These are phyloP conservation scores for Dysphania ambrosioides DNA, from an alignment of 148 eudicot genomes.

Conservation along the genomic window DNA sequence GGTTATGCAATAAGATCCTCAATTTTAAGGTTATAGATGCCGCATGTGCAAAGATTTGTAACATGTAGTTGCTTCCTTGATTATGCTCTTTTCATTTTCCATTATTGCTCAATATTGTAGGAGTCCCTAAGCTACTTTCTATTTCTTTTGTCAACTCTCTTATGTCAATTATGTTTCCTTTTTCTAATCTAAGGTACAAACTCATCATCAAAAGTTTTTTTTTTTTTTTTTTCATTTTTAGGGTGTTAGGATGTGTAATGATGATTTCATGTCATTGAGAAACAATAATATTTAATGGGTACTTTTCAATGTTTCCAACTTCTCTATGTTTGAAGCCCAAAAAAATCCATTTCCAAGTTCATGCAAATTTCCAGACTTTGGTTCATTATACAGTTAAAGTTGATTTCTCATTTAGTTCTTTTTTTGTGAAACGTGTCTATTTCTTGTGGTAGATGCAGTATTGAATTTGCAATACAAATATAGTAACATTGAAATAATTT, in stretches of 20 bases:
- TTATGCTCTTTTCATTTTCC: conserved; percentile 24
- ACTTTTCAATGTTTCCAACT: conserved; percentile 8
- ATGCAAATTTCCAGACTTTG: conserved; percentile 23
- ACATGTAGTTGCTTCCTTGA: conserved; percentile 8
- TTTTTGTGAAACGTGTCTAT: conserved; percentile 28
- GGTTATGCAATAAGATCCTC: not conserved
- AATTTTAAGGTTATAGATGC: conserved; percentile 11
- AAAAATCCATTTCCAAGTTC: conserved; percentile 11
- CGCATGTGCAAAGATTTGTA: conserved; percentile 14
- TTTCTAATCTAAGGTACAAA: conserved; percentile 11
- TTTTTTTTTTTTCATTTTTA: conserved; percentile 13
- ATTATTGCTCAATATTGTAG: conserved; percentile 10
- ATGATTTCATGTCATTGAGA: conserved; percentile 13
- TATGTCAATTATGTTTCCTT: conserved; percentile 22
- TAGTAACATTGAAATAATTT: conserved; percentile 12
- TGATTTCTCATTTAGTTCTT: conserved; percentile 14
- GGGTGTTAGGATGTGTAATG: conserved; percentile 5
- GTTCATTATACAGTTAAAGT: conserved; percentile 11
- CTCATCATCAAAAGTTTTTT: not conserved
- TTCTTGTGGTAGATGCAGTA: conserved; percentile 12
- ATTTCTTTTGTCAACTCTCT: conserved; percentile 31
- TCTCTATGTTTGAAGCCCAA: conserved; percentile 4
- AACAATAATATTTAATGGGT: not conserved
- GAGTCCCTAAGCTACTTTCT: conserved; percentile 23
- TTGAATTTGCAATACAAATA: conserved; percentile 18